phyloP scores from a whole-genome alignment of 2,329 filamentous ascomycete genomes.

The Neonectria ditissima region DNA sequence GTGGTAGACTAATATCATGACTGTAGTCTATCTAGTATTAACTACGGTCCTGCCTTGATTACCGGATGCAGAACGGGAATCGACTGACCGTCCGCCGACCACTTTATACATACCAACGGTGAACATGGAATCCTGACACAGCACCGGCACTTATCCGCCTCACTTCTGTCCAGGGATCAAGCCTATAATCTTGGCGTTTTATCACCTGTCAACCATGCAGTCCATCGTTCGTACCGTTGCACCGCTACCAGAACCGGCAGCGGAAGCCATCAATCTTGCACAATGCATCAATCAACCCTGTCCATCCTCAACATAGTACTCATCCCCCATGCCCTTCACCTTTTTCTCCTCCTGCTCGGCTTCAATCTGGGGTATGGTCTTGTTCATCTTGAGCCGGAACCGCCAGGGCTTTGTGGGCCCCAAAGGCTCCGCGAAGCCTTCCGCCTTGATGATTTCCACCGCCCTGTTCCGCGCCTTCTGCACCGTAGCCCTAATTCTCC shows the following conservation, averaged over 20 bases:
- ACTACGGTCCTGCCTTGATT: not conserved
- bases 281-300: not conserved
- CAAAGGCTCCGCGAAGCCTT: not conserved
- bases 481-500: not conserved
- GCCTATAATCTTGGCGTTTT: not conserved
- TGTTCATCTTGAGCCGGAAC: not conserved
- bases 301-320: not conserved
- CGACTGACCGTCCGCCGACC: slow-evolving; percentile 1
- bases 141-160: not conserved
- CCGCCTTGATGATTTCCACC: not conserved
- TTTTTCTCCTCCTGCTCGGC: not conserved
- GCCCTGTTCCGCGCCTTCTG: not conserved
- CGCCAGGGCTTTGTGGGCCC: not conserved
- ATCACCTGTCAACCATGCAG: not conserved
- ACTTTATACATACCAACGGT: not conserved
- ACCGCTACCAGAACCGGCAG: not conserved
- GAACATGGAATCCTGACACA: not conserved
- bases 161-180: not conserved
- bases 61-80: not conserved
- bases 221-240: not conserved
- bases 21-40: not conserved
- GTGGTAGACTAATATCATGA: not conserved
- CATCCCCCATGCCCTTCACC: not conserved
- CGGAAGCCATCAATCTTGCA: not conserved
- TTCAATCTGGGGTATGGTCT: not conserved